Percentiles rank a stretch among this genome's conserved stretches.
Conservation (phyloP, 805 yeast species). For the Yueomyces sinensis region DNA sequence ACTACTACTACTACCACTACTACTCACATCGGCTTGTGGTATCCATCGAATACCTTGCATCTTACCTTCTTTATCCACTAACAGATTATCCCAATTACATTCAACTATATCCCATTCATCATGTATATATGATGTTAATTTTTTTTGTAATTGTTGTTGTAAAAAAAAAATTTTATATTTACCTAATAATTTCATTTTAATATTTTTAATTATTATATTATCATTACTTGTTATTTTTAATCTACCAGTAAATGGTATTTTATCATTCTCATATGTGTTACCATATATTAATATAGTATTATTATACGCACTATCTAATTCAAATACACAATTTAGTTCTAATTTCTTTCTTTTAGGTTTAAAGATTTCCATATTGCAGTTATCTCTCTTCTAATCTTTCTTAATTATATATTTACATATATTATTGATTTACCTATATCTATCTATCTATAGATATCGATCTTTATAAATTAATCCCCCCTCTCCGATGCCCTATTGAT, state of each 20-base stretch:
- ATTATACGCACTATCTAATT: neutral
- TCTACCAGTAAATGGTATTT: neutral
- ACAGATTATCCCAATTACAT: slow-evolving; percentile 55
- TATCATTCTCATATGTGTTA: neutral
- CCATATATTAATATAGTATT: neutral
- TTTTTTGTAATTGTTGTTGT: too few relatives aligned
- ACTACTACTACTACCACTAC: slow-evolving; percentile 1
- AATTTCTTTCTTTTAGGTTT: too few relatives aligned
- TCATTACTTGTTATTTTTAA: neutral
- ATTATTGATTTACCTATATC: too few relatives aligned
- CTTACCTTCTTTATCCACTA: slow-evolving; percentile 22
- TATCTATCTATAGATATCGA: too few relatives aligned
- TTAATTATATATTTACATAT: too few relatives aligned
- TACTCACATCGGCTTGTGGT: slow-evolving; percentile 6
- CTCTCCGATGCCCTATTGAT: too few relatives aligned
- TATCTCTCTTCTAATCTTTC: too few relatives aligned
- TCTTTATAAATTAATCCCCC: too few relatives aligned
- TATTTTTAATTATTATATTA: neutral
- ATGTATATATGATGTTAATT: slow-evolving; percentile 15
- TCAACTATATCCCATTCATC: slow-evolving; percentile 54
- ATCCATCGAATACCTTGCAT: slow-evolving; percentile 15
- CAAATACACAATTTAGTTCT: neutral
- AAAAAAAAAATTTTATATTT: neutral
- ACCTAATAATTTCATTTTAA: neutral
- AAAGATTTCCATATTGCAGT: too few relatives aligned